phyloP scores from a whole-genome alignment of 352 stramenopile genomes.

The Chrysophaeum taylorii region DNA sequence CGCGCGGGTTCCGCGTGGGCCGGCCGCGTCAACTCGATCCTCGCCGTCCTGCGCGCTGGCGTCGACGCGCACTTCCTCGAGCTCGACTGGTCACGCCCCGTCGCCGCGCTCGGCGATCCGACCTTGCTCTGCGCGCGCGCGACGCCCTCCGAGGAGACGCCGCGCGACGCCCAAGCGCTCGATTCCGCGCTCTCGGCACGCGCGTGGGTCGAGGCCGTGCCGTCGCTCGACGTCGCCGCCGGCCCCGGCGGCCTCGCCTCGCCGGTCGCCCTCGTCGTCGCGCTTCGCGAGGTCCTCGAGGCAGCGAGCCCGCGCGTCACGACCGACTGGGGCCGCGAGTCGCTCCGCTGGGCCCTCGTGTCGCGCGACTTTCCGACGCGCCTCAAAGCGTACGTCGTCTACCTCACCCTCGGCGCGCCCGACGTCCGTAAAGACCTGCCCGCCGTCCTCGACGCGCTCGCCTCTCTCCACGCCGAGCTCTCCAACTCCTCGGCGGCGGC shows the following conservation, averaged over 20 bases:
- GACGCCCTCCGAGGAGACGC: no score
- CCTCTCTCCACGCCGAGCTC: not conserved
- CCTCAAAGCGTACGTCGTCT: not conserved
- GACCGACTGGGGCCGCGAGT: not conserved
- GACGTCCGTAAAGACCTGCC: not conserved
- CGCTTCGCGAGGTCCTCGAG: not conserved
- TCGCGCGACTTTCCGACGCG: not conserved
- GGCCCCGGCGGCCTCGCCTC: not conserved
- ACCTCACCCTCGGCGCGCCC: not conserved
- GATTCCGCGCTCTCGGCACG: no score
- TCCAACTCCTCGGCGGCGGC: not conserved
- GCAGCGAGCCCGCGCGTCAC: not conserved
- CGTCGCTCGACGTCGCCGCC: not conserved
- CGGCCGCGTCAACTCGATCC: not conserved
- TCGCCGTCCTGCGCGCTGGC: not conserved
- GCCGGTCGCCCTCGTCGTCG: not conserved
- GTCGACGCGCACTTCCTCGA: not conserved
- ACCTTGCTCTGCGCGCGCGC: no score
- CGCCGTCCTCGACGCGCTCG: not conserved
- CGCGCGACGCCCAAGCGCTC: no score
- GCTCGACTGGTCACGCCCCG: not conserved
- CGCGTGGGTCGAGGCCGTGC: not conserved
- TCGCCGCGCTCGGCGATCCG: not conserved
- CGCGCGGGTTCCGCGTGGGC: not conserved
- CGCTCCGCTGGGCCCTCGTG: not conserved